These are phyloP conservation scores for Tolypocladium capitatum DNA, from an alignment of 2,329 filamentous ascomycete species.

Conservation along the genomic window DNA sequence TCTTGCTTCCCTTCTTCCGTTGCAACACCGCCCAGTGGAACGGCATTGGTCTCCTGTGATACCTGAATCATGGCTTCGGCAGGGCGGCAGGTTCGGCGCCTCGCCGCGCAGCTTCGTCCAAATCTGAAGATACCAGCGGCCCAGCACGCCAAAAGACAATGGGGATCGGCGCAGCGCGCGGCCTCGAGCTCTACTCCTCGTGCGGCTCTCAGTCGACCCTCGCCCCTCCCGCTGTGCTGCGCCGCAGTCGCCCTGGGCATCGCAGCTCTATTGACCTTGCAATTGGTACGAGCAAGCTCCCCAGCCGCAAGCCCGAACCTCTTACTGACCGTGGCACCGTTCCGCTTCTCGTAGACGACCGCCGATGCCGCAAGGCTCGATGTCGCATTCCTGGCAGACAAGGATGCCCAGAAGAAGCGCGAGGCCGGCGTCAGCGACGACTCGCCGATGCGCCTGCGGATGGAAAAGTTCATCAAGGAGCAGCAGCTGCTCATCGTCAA, in stretches of 20 bases:
- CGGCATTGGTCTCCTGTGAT: neutral
- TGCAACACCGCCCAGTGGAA: neutral
- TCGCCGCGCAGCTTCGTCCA: constrained; percentile 15
- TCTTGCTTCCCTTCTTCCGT: neutral
- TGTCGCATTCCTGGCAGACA: constrained; percentile 63
- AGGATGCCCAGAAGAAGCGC: constrained; percentile 69
- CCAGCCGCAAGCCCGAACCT: neutral
- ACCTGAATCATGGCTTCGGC: constrained; percentile 15
- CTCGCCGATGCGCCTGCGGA: constrained; percentile 92
- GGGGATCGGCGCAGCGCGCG: constrained; percentile 11
- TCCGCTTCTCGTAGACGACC: constrained; percentile 20
- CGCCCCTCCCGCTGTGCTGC: constrained; percentile 14
- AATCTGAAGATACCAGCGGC: constrained; percentile 5
- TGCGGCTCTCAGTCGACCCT: constrained; percentile 7
- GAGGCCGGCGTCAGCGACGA: constrained; percentile 52
- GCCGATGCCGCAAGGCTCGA: constrained; percentile 39
- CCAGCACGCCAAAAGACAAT: constrained; percentile 13
- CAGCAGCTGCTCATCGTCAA: constrained; percentile 81
- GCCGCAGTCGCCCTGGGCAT: constrained; percentile 34
- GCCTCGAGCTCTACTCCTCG: constrained; percentile 12
- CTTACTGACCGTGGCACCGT: constrained; percentile 6
- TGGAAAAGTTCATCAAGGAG: constrained; percentile 92
- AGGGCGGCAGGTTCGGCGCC: constrained; percentile 15
- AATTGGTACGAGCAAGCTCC: constrained; percentile 33
- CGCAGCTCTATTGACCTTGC: constrained; percentile 40